Evolutionary conservation across 2,329 filamentous ascomycete genomes (phyloP).

Genomic region (Colletotrichum sp.): DNA sequence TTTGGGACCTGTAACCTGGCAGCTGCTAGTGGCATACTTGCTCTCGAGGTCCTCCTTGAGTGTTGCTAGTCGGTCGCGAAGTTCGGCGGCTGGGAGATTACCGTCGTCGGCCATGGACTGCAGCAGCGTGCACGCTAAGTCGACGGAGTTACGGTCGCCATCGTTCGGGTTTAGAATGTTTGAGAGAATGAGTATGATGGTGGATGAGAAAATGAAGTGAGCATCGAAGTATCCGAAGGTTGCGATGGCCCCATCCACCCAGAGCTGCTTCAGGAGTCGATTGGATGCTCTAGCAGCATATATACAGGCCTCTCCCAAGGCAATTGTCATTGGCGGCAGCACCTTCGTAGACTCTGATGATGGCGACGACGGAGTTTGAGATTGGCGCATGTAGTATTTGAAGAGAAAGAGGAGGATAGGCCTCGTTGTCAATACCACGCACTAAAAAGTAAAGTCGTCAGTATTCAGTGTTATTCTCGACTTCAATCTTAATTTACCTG

Average conservation of each 20-base stretch:
- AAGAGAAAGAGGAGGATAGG: conserved; percentile 33
- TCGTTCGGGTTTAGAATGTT: conserved; percentile 32
- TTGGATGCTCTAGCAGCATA: conserved; percentile 30
- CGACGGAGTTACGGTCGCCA: conserved; percentile 29
- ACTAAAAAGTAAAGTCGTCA: conserved; percentile 21
- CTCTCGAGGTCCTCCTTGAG: background rate
- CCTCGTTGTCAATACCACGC: conserved; percentile 34
- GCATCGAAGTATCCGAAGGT: conserved; percentile 35
- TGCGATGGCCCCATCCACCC: conserved; percentile 29
- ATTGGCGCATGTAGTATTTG: conserved; percentile 26
- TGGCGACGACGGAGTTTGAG: background rate
- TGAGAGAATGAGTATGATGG: conserved; percentile 36
- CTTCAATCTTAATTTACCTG: background rate
- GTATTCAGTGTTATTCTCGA: background rate
- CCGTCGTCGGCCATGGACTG: conserved; percentile 33
- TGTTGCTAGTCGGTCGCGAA: conserved; percentile 28
- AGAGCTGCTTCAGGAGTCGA: conserved; percentile 27
- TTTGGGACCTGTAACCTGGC: background rate
- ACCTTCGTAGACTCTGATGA: conserved; percentile 15
- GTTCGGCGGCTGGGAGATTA: conserved; percentile 32
- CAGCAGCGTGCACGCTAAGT: conserved; percentile 31
- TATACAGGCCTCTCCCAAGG: conserved; percentile 33
- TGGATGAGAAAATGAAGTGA: conserved; percentile 33
- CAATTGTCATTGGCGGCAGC: conserved; percentile 33
- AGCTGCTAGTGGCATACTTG: background rate